Conservation (phyloP, 2,329 filamentous ascomycete species). For the Ramularia collo-cygni region DNA sequence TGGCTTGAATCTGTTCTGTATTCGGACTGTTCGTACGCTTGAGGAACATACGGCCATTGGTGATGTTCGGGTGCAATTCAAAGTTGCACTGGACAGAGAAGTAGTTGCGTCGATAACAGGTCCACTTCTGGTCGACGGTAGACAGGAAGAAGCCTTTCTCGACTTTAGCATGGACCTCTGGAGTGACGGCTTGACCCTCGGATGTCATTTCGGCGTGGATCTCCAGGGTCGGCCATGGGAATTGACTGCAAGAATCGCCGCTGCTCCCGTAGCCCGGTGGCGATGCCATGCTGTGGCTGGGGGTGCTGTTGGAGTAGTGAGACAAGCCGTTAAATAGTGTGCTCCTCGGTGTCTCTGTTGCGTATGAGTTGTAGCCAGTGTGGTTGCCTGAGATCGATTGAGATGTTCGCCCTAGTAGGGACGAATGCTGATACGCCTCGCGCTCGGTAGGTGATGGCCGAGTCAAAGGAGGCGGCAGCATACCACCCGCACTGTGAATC, state of each 20-base stretch:
- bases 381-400: conserved; percentile 24
- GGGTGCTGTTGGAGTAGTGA: conserved; percentile 11
- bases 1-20: conserved; percentile 57
- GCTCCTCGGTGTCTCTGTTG: conserved; percentile 26
- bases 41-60: conserved; percentile 51
- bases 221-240: conserved; percentile 41
- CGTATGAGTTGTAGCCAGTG: conserved; percentile 24
- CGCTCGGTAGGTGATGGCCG: conserved; percentile 24
- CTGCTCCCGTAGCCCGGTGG: conserved; percentile 22
- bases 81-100: conserved; percentile 80
- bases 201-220: conserved; percentile 57
- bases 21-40: conserved; percentile 38
- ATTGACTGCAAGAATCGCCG: conserved; percentile 28
- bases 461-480: conserved; percentile 23
- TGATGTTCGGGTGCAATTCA: conserved; percentile 57
- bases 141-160: conserved; percentile 81
- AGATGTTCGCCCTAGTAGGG: conserved; percentile 22
- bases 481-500: conserved; percentile 24
- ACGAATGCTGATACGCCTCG: conserved; percentile 21
- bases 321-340: conserved; percentile 16
- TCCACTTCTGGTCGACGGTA: conserved; percentile 70
- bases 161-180: conserved; percentile 71
- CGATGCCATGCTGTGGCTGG: conserved; percentile 24
- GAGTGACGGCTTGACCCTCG: conserved; percentile 53
- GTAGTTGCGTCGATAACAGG: conserved; percentile 87